phyloP scores from a whole-genome alignment of 1,284 basidiomycete genomes.

The Tilletia setariae region DNA sequence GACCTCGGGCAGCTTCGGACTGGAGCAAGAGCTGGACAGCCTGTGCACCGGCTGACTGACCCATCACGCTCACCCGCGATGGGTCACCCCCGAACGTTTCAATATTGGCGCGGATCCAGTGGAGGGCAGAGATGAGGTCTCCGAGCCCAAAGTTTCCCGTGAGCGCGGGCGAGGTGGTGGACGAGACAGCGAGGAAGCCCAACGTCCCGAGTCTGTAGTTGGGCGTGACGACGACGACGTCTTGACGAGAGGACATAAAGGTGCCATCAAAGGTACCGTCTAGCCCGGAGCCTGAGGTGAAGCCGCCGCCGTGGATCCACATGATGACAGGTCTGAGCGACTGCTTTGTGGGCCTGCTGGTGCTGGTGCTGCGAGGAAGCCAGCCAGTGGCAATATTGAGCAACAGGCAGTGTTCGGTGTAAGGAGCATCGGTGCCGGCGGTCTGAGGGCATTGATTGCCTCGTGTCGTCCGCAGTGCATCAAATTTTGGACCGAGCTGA shows the following conservation, averaged over 20 bases:
- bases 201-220: slow-evolving; percentile 59
- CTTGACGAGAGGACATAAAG: slow-evolving; percentile 56
- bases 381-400: slow-evolving; percentile 63
- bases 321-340: slow-evolving; percentile 62
- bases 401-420: slow-evolving; percentile 58
- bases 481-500: slow-evolving; percentile 58
- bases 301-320: slow-evolving; percentile 57
- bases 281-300: slow-evolving; percentile 55
- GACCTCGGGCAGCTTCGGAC: slow-evolving; percentile 4
- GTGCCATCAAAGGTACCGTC: slow-evolving; percentile 58
- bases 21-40: slow-evolving; percentile 17
- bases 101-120: slow-evolving; percentile 21
- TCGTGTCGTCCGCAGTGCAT: slow-evolving; percentile 57
- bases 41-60: slow-evolving; percentile 22
- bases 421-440: slow-evolving; percentile 31
- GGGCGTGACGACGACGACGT: slow-evolving; percentile 63
- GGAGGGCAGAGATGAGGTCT: slow-evolving; percentile 20
- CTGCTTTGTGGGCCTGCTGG: slow-evolving; percentile 17
- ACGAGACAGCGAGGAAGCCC: slow-evolving; percentile 30
- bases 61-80: slow-evolving; percentile 17
- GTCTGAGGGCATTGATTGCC: slow-evolving; percentile 47
- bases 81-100: slow-evolving; percentile 24
- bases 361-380: slow-evolving; percentile 49
- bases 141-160: slow-evolving; percentile 19
- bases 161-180: background rate